Evolutionary conservation across 148 eudicot species (phyloP).

Genomic region (Persicaria tinctoria): DNA sequence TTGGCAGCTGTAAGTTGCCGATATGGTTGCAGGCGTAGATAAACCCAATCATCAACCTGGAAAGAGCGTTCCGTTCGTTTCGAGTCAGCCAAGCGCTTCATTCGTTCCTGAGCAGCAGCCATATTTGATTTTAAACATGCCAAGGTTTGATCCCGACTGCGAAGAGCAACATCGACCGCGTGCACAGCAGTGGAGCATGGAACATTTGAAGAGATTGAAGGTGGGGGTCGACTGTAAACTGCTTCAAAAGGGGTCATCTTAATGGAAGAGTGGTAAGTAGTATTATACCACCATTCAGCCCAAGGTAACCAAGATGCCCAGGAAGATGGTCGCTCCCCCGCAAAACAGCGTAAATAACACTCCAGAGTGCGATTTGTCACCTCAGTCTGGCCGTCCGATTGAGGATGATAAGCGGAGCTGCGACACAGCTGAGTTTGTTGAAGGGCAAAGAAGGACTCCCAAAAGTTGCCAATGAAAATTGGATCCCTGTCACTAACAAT

Average conservation of each 20-base stretch:
- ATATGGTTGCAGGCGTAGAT: too few relatives aligned
- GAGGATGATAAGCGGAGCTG: slow-evolving; percentile 2
- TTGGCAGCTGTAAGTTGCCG: too few relatives aligned
- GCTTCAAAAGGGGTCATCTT: neutral
- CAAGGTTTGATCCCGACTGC: neutral
- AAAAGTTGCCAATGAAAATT: too few relatives aligned
- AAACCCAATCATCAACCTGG: too few relatives aligned
- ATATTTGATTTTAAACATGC: neutral
- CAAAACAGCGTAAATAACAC: neutral
- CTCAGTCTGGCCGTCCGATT: neutral
- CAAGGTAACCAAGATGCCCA: neutral
- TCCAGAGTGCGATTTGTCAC: neutral
- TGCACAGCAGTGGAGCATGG: neutral
- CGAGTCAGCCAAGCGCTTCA: neutral
- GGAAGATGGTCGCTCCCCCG: neutral
- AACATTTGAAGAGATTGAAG: neutral
- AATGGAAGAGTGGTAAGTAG: neutral
- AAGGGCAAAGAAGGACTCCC: neutral
- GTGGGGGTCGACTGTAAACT: neutral
- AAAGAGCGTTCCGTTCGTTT: too few relatives aligned
- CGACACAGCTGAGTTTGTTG: neutral
- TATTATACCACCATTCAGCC: slow-evolving; percentile 1
- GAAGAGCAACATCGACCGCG: neutral
- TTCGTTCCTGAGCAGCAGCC: neutral
- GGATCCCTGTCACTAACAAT: too few relatives aligned